These are phyloP conservation scores for Rubus parviflorus DNA, from an alignment of 306 rosid genomes.

Conservation along the genomic window DNA sequence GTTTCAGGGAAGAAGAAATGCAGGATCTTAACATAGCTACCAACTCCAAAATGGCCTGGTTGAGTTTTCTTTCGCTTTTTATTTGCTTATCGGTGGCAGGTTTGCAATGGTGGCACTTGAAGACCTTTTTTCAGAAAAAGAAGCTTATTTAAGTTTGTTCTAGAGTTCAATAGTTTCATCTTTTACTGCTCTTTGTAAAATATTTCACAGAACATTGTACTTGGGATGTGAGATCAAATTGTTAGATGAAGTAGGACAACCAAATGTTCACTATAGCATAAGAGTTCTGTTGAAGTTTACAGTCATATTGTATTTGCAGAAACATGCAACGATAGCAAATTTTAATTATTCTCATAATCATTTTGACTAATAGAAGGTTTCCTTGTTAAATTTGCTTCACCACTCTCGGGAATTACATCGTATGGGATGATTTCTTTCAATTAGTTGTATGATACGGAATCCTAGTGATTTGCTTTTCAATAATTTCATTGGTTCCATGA, in stretches of 20 bases:
- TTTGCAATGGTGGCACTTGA: slow-evolving; percentile 85
- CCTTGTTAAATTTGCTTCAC: neutral
- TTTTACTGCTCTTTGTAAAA: slow-evolving; percentile 35
- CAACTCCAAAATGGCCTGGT: slow-evolving; percentile 67
- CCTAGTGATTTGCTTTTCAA: neutral
- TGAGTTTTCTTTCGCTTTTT: slow-evolving; percentile 71
- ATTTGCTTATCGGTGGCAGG: slow-evolving; percentile 80
- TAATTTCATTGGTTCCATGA: neutral
- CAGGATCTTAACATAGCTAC: slow-evolving; percentile 79
- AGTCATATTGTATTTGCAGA: neutral
- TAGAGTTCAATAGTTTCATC: slow-evolving; percentile 13
- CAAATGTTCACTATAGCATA: slow-evolving; percentile 4
- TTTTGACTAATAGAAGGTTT: neutral
- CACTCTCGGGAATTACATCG: neutral
- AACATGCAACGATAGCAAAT: neutral
- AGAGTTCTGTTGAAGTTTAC: neutral
- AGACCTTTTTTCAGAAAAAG: slow-evolving; percentile 93
- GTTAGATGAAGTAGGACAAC: slow-evolving; percentile 1
- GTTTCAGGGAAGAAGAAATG: slow-evolving; percentile 90
- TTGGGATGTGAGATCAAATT: slow-evolving; percentile 20
- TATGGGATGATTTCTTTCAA: neutral
- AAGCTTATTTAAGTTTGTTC: slow-evolving; percentile 61
- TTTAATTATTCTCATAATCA: neutral
- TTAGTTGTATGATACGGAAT: neutral
- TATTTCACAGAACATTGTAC: slow-evolving; percentile 34